phyloP scores from a whole-genome alignment of 2,329 filamentous ascomycete species.

The Colletotrichum trifolii region DNA sequence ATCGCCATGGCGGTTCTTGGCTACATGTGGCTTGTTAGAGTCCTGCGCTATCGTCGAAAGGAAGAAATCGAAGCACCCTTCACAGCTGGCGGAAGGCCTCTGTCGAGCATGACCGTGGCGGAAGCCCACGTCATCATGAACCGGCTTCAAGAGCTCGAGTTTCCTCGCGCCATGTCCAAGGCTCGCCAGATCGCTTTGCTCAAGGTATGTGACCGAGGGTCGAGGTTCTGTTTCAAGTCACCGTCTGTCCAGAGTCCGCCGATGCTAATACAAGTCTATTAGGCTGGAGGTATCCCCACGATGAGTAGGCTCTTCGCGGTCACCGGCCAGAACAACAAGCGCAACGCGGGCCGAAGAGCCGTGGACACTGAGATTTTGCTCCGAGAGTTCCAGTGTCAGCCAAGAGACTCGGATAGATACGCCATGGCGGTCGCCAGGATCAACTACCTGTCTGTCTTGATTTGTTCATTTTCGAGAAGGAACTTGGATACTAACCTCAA shows the following conservation, averaged over 20 bases:
- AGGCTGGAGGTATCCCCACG: conserved; percentile 63
- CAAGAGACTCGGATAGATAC: conserved; percentile 55
- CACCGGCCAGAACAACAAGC: conserved; percentile 59
- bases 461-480: background rate
- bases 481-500: background rate
- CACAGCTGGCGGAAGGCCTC: background rate
- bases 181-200: conserved; percentile 69
- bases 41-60: conserved; percentile 11
- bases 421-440: conserved; percentile 68
- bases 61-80: conserved; percentile 13
- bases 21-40: conserved; percentile 6
- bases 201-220: conserved; percentile 50
- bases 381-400: conserved; percentile 56
- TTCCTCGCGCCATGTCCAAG: conserved; percentile 62
- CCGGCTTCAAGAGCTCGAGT: conserved; percentile 61
- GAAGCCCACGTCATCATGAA: conserved; percentile 51
- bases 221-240: background rate
- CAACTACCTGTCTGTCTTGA: conserved; percentile 62
- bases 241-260: background rate
- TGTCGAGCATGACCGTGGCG: conserved; percentile 32
- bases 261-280: background rate
- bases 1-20: background rate
- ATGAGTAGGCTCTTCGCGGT: conserved; percentile 61
- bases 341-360: conserved; percentile 61
- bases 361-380: conserved; percentile 63